Percentiles rank a stretch among this genome's conserved stretches.
Conservation (phyloP, 2,329 filamentous ascomycete genomes). For the Beauveria sp. region DNA sequence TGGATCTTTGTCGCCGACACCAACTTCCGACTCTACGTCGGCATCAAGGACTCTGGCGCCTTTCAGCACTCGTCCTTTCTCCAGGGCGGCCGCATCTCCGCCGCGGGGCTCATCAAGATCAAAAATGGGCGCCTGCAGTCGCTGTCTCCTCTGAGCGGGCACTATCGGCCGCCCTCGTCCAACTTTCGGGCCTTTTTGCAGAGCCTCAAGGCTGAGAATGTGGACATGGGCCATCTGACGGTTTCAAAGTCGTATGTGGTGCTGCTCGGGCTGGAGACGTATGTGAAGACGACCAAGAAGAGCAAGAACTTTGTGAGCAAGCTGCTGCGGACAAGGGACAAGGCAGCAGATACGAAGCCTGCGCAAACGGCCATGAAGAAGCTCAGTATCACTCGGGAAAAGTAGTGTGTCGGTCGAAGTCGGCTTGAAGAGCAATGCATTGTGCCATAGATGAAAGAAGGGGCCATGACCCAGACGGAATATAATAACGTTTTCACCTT, state of each 20-base stretch:
- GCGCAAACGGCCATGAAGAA: constrained; percentile 50
- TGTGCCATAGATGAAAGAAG: too few species aligned
- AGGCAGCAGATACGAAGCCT: constrained; percentile 37
- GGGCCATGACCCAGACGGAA: too few species aligned
- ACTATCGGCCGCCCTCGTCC: constrained; percentile 75
- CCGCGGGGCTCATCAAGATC: constrained; percentile 79
- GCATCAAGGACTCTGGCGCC: constrained; percentile 79
- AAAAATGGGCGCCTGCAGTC: constrained; percentile 70
- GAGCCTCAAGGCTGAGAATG: constrained; percentile 62
- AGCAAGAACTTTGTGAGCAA: constrained; percentile 49
- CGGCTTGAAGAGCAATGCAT: too few species aligned
- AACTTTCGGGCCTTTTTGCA: constrained; percentile 80
- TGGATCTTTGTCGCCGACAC: constrained; percentile 94
- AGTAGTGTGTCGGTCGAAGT: not conserved
- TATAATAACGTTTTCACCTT: too few species aligned
- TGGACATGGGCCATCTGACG: constrained; percentile 70
- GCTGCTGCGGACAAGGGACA: constrained; percentile 46
- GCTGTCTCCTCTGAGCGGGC: constrained; percentile 65
- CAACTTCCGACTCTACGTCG: constrained; percentile 76
- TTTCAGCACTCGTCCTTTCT: constrained; percentile 92
- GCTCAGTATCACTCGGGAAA: not conserved
- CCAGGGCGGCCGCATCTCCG: constrained; percentile 71
- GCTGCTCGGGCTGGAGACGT: constrained; percentile 74
- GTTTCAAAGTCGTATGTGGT: constrained; percentile 79
- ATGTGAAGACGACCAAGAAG: constrained; percentile 60